A percentile compares a stretch with the other conserved stretches of the same genome.
These are phyloP conservation scores for Clonostachys rosea DNA, from an alignment of 2,329 filamentous ascomycete species.

Conservation along the genomic window DNA sequence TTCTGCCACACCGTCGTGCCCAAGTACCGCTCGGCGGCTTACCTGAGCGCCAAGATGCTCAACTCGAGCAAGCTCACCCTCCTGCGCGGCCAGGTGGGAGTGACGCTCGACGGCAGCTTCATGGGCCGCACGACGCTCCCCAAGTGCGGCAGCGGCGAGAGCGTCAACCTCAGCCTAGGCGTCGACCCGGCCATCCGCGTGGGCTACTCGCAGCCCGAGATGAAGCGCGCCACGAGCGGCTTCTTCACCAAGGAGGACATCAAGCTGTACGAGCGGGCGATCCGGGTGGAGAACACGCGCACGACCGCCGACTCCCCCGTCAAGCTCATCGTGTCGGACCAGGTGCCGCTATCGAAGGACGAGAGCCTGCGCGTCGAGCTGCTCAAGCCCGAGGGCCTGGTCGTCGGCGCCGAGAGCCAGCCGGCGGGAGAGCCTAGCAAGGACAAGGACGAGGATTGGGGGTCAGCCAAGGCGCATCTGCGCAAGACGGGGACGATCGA, in stretches of 20 bases:
- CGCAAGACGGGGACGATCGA: conserved; percentile 52
- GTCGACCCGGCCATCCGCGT: conserved; percentile 54
- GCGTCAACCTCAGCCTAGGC: conserved; percentile 50
- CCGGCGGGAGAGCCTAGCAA: conserved; percentile 22
- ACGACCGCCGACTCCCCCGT: conserved; percentile 24
- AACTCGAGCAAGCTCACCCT: conserved; percentile 53
- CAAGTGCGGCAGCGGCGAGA: conserved; percentile 48
- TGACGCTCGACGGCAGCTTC: conserved; percentile 61
- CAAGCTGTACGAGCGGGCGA: conserved; percentile 40
- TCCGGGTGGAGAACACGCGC: conserved; percentile 47
- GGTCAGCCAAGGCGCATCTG: conserved; percentile 44
- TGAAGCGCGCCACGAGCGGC: conserved; percentile 43
- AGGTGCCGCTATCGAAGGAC: conserved; percentile 58
- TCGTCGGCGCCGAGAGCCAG: conserved; percentile 27
- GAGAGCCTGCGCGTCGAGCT: conserved; percentile 50
- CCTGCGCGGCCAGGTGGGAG: conserved; percentile 46
- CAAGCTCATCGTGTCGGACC: conserved; percentile 49
- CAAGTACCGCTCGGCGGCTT: conserved; percentile 56
- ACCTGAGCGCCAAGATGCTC: conserved; percentile 51
- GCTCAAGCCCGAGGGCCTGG: conserved; percentile 40
- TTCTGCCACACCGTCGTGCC: conserved; percentile 56
- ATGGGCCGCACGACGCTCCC: conserved; percentile 52
- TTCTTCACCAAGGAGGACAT: conserved; percentile 50
- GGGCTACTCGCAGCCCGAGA: conserved; percentile 49
- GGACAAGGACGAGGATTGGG: conserved; percentile 27